A percentile compares a stretch with the other conserved stretches of the same genome.
Evolutionary conservation across 208 protist species (phyloP).

Genomic region (Blastocrithidia nonstop): DNA sequence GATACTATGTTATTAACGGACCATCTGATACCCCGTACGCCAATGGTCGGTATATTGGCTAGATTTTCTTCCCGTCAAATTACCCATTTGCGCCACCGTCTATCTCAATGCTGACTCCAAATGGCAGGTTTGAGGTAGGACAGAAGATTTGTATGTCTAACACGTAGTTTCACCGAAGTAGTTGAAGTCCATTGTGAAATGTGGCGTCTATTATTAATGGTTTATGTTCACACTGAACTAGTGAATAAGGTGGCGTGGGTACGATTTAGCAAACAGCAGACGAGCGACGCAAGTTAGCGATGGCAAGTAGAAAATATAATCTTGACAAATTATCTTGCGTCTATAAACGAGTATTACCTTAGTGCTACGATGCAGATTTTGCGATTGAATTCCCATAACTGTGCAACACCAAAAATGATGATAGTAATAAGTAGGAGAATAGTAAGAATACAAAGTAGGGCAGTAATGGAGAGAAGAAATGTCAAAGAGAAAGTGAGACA

Average conservation of each 20-base stretch:
- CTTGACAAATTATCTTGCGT: constrained; percentile 10
- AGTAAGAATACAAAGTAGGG: too few species aligned
- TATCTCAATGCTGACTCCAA: constrained; percentile 78
- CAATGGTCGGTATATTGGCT: constrained; percentile 93
- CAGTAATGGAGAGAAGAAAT: too few species aligned
- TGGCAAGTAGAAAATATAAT: constrained; percentile 36
- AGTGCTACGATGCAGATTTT: constrained; percentile 20
- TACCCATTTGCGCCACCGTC: constrained; percentile 94
- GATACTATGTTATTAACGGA: constrained; percentile 46
- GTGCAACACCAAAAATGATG: background rate
- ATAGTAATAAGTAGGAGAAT: too few species aligned
- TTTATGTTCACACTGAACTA: constrained; percentile 68
- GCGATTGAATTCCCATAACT: background rate
- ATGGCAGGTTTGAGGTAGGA: constrained; percentile 56
- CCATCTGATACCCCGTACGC: constrained; percentile 16
- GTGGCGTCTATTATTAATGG: constrained; percentile 67
- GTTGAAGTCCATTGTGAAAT: constrained; percentile 81
- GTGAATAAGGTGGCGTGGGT: constrained; percentile 28
- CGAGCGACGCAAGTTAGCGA: constrained; percentile 22
- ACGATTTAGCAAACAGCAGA: constrained; percentile 10
- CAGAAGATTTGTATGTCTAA: constrained; percentile 66
- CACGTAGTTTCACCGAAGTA: constrained; percentile 75
- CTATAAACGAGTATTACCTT: constrained; percentile 31
- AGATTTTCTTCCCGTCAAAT: constrained; percentile 87
- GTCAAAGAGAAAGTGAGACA: too few species aligned